Conservation (phyloP, 129 eudicot species). For the sunflower (Helianthus annuus) region DNA sequence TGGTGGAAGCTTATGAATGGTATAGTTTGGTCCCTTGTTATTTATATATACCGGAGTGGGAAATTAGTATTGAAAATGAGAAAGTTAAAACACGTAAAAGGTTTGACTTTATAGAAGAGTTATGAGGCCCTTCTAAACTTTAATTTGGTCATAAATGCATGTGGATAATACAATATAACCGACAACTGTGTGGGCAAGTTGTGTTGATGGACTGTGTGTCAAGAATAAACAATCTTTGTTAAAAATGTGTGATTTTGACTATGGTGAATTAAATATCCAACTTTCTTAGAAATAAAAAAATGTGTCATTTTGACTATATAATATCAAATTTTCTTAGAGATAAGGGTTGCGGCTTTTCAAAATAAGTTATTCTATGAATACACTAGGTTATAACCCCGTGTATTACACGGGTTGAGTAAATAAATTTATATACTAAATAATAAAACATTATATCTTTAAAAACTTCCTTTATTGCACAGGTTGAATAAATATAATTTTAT, state of each 20-base stretch:
- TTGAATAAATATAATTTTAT: too few relatives aligned
- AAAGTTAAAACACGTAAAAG: constrained; percentile 4
- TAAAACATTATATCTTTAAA: too few relatives aligned
- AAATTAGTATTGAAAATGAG: background rate
- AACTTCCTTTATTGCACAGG: too few relatives aligned
- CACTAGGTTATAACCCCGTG: too few relatives aligned
- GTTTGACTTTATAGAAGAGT: background rate
- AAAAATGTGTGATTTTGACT: background rate
- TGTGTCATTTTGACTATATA: too few relatives aligned
- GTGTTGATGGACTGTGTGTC: background rate
- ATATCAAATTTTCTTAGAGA: too few relatives aligned
- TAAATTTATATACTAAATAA: too few relatives aligned
- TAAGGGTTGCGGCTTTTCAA: too few relatives aligned
- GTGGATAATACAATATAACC: background rate
- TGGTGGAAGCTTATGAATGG: background rate
- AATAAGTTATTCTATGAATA: too few relatives aligned
- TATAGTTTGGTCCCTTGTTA: background rate
- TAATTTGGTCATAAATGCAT: background rate
- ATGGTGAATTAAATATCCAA: too few relatives aligned
- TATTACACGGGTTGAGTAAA: too few relatives aligned
- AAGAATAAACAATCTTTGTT: background rate
- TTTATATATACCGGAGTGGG: background rate
- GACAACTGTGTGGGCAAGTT: background rate
- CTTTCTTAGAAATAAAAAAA: too few relatives aligned
- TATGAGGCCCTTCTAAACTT: background rate